A percentile compares a stretch with the other conserved stretches of the same genome.
Evolutionary conservation across 768 basidiomycete genomes (phyloP).

Genomic region (Pleurotus eryngii): DNA sequence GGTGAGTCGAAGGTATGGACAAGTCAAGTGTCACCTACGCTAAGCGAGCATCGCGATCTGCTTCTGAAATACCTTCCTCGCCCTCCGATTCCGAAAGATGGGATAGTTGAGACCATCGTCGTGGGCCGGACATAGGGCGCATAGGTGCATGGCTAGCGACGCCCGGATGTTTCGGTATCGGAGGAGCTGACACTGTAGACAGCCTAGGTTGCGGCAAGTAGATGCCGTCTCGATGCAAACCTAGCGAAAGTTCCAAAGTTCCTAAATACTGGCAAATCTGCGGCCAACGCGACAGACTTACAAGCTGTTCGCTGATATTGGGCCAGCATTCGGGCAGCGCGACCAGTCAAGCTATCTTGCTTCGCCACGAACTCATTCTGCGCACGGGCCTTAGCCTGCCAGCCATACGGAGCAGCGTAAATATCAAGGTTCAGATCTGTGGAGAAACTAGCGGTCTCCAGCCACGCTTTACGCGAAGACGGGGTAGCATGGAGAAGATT

Average conservation of each 20-base stretch:
- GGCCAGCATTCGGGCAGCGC: constrained; percentile 54
- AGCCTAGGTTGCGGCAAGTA: constrained; percentile 42
- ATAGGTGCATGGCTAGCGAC: background rate
- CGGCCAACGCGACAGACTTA: constrained; percentile 7
- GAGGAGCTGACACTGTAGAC: constrained; percentile 10
- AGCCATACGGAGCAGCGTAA: constrained; percentile 61
- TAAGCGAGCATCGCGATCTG: constrained; percentile 67
- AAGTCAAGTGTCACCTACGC: constrained; percentile 43
- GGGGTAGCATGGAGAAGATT: constrained; percentile 48
- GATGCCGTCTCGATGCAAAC: constrained; percentile 44
- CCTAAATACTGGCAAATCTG: background rate
- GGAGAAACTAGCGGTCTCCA: constrained; percentile 55
- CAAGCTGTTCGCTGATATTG: constrained; percentile 3
- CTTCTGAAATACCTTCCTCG: constrained; percentile 60
- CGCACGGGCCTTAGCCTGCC: constrained; percentile 40
- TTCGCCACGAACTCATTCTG: constrained; percentile 67
- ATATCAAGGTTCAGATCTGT: constrained; percentile 64
- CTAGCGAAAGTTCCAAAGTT: background rate
- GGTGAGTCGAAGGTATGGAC: background rate
- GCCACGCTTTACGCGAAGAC: constrained; percentile 49
- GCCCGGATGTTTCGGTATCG: background rate
- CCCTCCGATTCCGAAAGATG: constrained; percentile 63
- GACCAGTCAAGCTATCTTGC: constrained; percentile 69
- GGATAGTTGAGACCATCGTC: constrained; percentile 14
- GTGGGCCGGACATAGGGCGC: constrained; percentile 1